A percentile compares a stretch with the other conserved stretches of the same genome.
Evolutionary conservation across 2,329 filamentous ascomycete species (phyloP).

Genomic region (Claviceps monticola): DNA sequence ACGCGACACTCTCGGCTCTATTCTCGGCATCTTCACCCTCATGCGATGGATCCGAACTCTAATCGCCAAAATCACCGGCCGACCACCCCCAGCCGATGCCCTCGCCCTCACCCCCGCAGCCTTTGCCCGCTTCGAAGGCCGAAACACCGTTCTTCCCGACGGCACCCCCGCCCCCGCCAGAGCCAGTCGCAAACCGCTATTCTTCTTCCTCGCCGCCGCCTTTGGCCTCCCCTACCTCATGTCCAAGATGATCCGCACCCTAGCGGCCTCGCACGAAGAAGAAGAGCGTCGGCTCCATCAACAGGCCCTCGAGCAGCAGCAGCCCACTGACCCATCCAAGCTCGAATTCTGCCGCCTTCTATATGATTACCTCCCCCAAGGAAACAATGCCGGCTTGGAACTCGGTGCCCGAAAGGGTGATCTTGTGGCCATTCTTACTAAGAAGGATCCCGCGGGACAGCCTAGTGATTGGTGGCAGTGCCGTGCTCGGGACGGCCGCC

Average conservation of each 20-base stretch:
- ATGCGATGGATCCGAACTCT: slow-evolving; percentile 90
- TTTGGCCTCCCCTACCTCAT: slow-evolving; percentile 95
- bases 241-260: slow-evolving; percentile 81
- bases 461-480: slow-evolving; percentile 97
- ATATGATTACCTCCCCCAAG: slow-evolving; percentile 83
- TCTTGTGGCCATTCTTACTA: slow-evolving; percentile 83
- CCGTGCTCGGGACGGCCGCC: slow-evolving; percentile 72
- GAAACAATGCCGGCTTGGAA: slow-evolving; percentile 53
- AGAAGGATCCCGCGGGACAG: slow-evolving; percentile 82
- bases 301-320: slow-evolving; percentile 34
- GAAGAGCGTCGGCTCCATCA: slow-evolving; percentile 48
- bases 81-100: slow-evolving; percentile 76
- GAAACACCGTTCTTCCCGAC: slow-evolving; percentile 38
- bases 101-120: slow-evolving; percentile 77
- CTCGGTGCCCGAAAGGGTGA: slow-evolving; percentile 89
- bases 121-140: slow-evolving; percentile 79
- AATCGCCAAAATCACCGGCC: slow-evolving; percentile 83
- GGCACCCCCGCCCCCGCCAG: slow-evolving; percentile 52
- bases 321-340: slow-evolving; percentile 69
- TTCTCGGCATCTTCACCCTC: slow-evolving; percentile 88
- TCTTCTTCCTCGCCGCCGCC: slow-evolving; percentile 89
- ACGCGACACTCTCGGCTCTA: slow-evolving; percentile 81
- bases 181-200: slow-evolving; percentile 85
- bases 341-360: slow-evolving; percentile 92
- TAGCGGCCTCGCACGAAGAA: slow-evolving; percentile 75